These are phyloP conservation scores for Sporothrix humicola DNA, from an alignment of 2,329 filamentous ascomycete genomes.

Conservation along the genomic window DNA sequence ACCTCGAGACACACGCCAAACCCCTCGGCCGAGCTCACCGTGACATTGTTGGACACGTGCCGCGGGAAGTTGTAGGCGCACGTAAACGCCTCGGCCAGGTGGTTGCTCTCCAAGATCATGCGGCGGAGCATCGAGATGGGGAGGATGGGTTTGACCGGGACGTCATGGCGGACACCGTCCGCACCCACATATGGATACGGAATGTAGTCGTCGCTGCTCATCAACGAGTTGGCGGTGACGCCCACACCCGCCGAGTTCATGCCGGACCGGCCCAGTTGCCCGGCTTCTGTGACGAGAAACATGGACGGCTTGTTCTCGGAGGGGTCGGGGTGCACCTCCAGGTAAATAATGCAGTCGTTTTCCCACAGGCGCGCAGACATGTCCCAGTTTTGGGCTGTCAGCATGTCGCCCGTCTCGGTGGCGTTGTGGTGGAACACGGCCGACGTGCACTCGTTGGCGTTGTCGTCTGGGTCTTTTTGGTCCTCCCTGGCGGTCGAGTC, in stretches of 20 bases:
- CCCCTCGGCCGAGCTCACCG: constrained; percentile 38
- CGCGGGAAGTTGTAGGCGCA: constrained; percentile 36
- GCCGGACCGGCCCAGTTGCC: constrained; percentile 41
- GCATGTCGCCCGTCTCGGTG: constrained; percentile 29
- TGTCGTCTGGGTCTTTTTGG: too few relatives aligned
- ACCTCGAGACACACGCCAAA: constrained; percentile 41
- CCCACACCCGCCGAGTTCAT: constrained; percentile 43
- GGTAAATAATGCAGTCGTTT: constrained; percentile 40
- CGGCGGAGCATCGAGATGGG: constrained; percentile 40
- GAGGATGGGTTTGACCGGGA: constrained; percentile 34
- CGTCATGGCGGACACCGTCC: constrained; percentile 25
- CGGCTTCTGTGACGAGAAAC: constrained; percentile 43
- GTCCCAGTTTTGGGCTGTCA: constrained; percentile 37
- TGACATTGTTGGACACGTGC: constrained; percentile 43
- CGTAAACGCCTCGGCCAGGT: constrained; percentile 36
- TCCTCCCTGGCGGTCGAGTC: too few relatives aligned
- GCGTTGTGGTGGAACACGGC: constrained; percentile 34
- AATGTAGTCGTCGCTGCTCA: constrained; percentile 40
- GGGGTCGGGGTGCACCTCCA: constrained; percentile 40
- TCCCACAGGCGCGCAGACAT: constrained; percentile 38
- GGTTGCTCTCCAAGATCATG: constrained; percentile 39
- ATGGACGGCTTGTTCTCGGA: constrained; percentile 38
- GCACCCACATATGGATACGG: constrained; percentile 33
- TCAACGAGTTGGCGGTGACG: constrained; percentile 42
- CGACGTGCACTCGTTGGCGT: constrained; percentile 36